Percentiles rank a stretch among this genome's conserved stretches.
phyloP scores from a whole-genome alignment of 2,329 filamentous ascomycete species.

The Thelonectria blattea region DNA sequence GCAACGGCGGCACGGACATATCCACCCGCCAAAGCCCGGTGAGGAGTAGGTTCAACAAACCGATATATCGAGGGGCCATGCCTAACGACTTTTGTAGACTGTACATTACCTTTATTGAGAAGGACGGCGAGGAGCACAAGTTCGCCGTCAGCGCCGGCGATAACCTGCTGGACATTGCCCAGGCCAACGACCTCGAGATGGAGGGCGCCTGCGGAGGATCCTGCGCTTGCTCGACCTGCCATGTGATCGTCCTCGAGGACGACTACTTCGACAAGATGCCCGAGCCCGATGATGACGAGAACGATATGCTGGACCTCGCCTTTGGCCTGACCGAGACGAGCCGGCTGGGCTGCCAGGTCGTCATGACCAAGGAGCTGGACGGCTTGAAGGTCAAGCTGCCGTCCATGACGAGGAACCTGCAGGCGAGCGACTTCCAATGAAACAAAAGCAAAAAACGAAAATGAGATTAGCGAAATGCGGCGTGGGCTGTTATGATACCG shows the following conservation, averaged over 20 bases:
- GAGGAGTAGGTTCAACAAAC: conserved; percentile 76
- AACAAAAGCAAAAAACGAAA: conserved; percentile 5
- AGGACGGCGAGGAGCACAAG: conserved; percentile 77
- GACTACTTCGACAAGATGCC: conserved; percentile 78
- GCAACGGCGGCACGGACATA: conserved; percentile 72
- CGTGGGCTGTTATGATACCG: conserved; percentile 28
- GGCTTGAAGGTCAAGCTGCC: conserved; percentile 86
- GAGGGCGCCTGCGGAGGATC: conserved; percentile 96
- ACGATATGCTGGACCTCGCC: conserved; percentile 89
- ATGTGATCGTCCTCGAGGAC: conserved; percentile 81
- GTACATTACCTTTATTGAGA: conserved; percentile 91
- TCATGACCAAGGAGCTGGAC: conserved; percentile 89
- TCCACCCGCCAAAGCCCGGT: conserved; percentile 83
- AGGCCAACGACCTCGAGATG: conserved; percentile 96
- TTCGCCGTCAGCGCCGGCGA: conserved; percentile 85
- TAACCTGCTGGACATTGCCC: conserved; percentile 93
- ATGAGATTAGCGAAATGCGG: conserved; percentile 17
- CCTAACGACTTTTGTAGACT: conserved; percentile 59
- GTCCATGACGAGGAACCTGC: conserved; percentile 93
- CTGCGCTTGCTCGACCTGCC: conserved; percentile 91
- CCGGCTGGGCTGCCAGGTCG: conserved; percentile 85
- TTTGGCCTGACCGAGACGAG: conserved; percentile 89
- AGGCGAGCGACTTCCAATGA: conserved; percentile 85
- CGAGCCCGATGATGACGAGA: conserved; percentile 80
- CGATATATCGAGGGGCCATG: background rate